Percentiles rank a stretch among this genome's conserved stretches.
Conservation (phyloP, 768 basidiomycete species). For the Glaciozyma antarctica region DNA sequence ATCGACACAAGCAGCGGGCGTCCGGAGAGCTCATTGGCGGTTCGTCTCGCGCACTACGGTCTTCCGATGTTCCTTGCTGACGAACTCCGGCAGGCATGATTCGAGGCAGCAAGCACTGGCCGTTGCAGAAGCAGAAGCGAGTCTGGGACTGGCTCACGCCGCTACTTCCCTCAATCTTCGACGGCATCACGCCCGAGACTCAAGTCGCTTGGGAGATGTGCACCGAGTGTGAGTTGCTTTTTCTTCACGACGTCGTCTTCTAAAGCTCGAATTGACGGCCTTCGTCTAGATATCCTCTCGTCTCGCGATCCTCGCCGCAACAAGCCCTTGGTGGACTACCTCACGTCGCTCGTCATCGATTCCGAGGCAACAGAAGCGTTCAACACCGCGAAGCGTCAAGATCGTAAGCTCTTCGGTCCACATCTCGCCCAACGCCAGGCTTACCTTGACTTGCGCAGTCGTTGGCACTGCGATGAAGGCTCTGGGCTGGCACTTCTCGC, state of each 20-base stretch:
- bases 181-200: conserved; percentile 71
- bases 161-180: conserved; percentile 55
- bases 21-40: conserved; percentile 69
- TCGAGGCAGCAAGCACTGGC: conserved; percentile 78
- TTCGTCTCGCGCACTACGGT: neutral
- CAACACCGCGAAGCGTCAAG: conserved; percentile 49
- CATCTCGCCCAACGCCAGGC: conserved; percentile 40
- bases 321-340: conserved; percentile 65
- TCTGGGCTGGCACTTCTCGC: conserved; percentile 66
- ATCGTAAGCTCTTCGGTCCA: conserved; percentile 9
- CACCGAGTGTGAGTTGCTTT: conserved; percentile 48
- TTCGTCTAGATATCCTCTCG: conserved; percentile 59
- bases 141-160: conserved; percentile 77
- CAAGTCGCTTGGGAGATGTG: conserved; percentile 68
- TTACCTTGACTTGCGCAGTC: conserved; percentile 52
- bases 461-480: conserved; percentile 42
- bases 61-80: neutral
- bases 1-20: conserved; percentile 78
- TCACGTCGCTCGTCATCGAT: conserved; percentile 54
- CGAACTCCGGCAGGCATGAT: conserved; percentile 27
- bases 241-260: neutral
- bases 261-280: neutral
- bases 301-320: conserved; percentile 73
- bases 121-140: conserved; percentile 53
- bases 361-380: conserved; percentile 74